Evolutionary conservation across 176 grass and related monocot genomes (phyloP), one percentile per base, ranked within the genome.

Genomic region (Avena insularis): DNA sequence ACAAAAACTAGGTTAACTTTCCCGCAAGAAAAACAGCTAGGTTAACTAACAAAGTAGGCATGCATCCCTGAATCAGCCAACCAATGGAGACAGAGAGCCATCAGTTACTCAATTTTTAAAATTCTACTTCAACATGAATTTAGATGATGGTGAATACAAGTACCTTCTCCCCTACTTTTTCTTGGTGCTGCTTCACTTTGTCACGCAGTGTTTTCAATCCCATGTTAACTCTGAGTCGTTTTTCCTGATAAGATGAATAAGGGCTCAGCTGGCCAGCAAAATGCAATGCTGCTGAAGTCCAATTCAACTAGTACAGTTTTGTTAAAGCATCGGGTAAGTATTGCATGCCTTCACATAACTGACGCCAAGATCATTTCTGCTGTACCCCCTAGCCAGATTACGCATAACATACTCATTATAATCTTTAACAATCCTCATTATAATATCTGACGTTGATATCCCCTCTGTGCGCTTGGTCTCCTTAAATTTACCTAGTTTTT

Each of bases 361-460:
- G 84, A 99, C 90, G 69, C 97, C 92, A 68, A 99, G 97, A 85
- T 99, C 97, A 77, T 99, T 87, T 86, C 97, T 95, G 70, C 89
- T 94, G 84, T 99, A 99, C 29, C 97, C 97, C 74, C 90, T 92
- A 55, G 94, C 97, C 71, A 99, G 92, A 89, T 99, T 99, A 23
- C 97, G 94, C 90, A 91, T 99, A 40, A 99, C 97, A 87, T 99
- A 99, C 71, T 94, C 86, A 75, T 99, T 99, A 84, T 99, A 99
- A 77, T 92, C 97, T 89, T 99, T 99, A 50, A 99, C 81, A 78
- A 99, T 99, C 88, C 94, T 79, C 97, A 99, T 99, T 92, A 99
- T 99, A 79, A 98, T 79, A 88, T 98, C 96, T n/a, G 96, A 98
- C 9, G 96, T 98, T 64, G 96, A 98, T 89, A 98, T 94, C 19